Percentiles rank a stretch among this genome's conserved stretches.
phyloP scores from a whole-genome alignment of 345 rosid species.

The Eucalyptus brandiana region DNA sequence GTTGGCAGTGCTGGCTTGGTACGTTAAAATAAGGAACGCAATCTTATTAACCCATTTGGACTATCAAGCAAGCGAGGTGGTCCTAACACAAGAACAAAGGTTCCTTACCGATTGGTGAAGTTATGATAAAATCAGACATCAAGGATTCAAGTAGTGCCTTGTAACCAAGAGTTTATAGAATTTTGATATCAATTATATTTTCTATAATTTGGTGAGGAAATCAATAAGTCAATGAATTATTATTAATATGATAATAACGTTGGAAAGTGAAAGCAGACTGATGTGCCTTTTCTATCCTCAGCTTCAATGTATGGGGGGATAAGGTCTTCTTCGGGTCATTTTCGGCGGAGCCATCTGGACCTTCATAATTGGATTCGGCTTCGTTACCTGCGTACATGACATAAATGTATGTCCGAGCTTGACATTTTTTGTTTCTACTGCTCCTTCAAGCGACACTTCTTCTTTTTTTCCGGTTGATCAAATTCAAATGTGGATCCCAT shows the following conservation, averaged over 20 bases:
- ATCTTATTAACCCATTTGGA: no score
- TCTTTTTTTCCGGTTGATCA: background rate
- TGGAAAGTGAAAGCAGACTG: background rate
- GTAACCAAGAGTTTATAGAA: background rate
- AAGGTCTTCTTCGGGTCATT: background rate
- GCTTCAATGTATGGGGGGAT: background rate
- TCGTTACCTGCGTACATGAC: background rate
- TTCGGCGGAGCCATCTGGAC: background rate
- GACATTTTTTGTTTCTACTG: background rate
- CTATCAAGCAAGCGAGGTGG: rapidly evolving
- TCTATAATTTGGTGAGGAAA: background rate
- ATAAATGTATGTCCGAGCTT: background rate
- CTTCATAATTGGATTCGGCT: background rate
- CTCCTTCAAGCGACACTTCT: background rate
- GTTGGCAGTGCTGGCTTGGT: rapidly evolving
- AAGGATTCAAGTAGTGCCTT: no score
- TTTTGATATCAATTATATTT: background rate
- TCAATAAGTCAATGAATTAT: background rate
- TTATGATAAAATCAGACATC: no score
- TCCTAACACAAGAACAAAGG: no score
- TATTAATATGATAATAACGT: background rate
- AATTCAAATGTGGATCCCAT: background rate
- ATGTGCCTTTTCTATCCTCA: background rate
- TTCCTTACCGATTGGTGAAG: no score
- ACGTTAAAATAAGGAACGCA: no score